Evolutionary conservation across 1,284 basidiomycete species (phyloP).

Genomic region (Pterulicium gracile): DNA sequence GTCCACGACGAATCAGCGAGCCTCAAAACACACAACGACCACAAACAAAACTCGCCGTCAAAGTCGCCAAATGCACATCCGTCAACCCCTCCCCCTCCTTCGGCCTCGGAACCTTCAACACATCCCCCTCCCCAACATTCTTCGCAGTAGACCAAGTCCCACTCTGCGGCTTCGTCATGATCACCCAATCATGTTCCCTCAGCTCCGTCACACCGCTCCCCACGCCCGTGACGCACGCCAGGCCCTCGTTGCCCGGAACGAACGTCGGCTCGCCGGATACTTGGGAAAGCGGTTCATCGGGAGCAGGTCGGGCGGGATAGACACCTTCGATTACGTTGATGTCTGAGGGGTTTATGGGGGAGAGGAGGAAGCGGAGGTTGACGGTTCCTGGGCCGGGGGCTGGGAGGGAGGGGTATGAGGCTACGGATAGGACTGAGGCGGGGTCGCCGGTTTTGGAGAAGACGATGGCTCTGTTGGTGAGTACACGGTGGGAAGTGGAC

Average conservation of each 20-base stretch:
- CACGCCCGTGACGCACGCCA: slow-evolving; percentile 55
- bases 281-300: slow-evolving; percentile 24
- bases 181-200: slow-evolving; percentile 59
- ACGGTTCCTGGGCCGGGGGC: slow-evolving; percentile 42
- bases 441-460: slow-evolving; percentile 55
- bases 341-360: slow-evolving; percentile 75
- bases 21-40: slow-evolving; percentile 1
- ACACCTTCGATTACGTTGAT: slow-evolving; percentile 76
- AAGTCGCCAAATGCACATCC: slow-evolving; percentile 61
- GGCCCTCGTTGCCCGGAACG: slow-evolving; percentile 73
- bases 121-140: slow-evolving; percentile 42
- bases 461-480: slow-evolving; percentile 47
- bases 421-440: slow-evolving; percentile 39
- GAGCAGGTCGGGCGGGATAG: slow-evolving; percentile 58
- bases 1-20: neutral
- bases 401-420: slow-evolving; percentile 42
- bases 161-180: slow-evolving; percentile 55
- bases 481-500: neutral
- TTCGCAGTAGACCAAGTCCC: slow-evolving; percentile 71
- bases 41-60: slow-evolving; percentile 38
- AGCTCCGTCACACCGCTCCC: slow-evolving; percentile 42
- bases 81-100: slow-evolving; percentile 26
- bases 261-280: slow-evolving; percentile 27
- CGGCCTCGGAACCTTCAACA: slow-evolving; percentile 47
- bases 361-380: slow-evolving; percentile 61